Evolutionary conservation across 768 basidiomycete genomes (phyloP).

Genomic region (Mycena capillaripes): DNA sequence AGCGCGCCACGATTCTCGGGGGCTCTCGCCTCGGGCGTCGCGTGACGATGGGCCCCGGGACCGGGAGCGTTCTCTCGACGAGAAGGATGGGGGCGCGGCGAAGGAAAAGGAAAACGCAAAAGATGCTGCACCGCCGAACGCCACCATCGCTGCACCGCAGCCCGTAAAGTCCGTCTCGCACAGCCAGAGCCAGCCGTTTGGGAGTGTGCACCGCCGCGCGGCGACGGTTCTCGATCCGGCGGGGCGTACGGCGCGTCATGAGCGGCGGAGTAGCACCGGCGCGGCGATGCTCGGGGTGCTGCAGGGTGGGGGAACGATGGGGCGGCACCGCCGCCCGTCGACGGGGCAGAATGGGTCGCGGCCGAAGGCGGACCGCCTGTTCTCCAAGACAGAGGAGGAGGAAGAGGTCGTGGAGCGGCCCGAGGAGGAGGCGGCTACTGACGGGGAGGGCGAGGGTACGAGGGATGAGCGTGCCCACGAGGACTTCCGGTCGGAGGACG

Average conservation of each 20-base stretch:
- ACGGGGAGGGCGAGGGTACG: constrained; percentile 54
- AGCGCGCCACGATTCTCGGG: constrained; percentile 66
- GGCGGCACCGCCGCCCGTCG: constrained; percentile 78
- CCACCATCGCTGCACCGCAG: constrained; percentile 38
- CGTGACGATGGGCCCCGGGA: constrained; percentile 46
- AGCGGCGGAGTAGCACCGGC: constrained; percentile 83
- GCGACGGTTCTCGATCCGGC: constrained; percentile 84
- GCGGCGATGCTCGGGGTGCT: constrained; percentile 61
- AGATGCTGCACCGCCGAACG: constrained; percentile 24
- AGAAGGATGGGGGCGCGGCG: constrained; percentile 36
- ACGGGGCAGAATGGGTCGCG: constrained; percentile 63
- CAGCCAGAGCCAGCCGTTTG: constrained; percentile 57
- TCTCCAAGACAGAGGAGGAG: constrained; percentile 60
- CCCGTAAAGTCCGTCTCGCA: constrained; percentile 46
- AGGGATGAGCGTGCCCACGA: constrained; percentile 52
- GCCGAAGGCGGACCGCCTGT: constrained; percentile 61
- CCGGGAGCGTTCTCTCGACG: constrained; percentile 43
- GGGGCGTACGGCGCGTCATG: constrained; percentile 73
- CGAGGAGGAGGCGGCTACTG: constrained; percentile 54
- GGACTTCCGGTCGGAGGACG: constrained; percentile 61
- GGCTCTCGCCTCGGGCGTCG: constrained; percentile 47
- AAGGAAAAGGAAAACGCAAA: constrained; percentile 46
- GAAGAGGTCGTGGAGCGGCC: constrained; percentile 44
- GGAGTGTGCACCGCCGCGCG: constrained; percentile 76
- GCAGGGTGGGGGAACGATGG: constrained; percentile 63